phyloP scores from a whole-genome alignment of 2,329 filamentous ascomycete genomes.

The Fonsecaea multimorphosa region DNA sequence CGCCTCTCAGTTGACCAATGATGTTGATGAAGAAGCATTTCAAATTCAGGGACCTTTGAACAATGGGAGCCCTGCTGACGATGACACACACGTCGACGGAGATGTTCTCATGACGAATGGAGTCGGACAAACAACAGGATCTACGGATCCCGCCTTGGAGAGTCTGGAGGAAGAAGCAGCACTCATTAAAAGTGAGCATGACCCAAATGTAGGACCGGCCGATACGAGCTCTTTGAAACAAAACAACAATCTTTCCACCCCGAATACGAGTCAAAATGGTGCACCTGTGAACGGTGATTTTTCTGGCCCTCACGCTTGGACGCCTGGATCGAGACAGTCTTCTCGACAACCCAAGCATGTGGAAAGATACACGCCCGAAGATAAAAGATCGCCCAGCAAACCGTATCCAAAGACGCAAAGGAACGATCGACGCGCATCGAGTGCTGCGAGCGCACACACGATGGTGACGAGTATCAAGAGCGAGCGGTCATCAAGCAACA shows the following conservation, averaged over 20 bases:
- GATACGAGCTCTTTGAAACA: conserved; percentile 3
- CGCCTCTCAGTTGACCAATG: conserved; percentile 7
- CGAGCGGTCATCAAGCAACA: conserved; percentile 36
- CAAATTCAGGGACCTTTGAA: conserved; percentile 39
- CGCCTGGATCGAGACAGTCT: conserved; percentile 53
- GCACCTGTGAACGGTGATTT: conserved; percentile 25
- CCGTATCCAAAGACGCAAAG: conserved; percentile 19
- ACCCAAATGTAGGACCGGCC: conserved; percentile 3
- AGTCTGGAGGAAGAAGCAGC: conserved; percentile 9
- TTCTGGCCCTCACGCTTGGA: conserved; percentile 42
- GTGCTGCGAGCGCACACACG: conserved; percentile 32
- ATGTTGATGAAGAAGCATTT: conserved; percentile 29
- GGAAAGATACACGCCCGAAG: conserved; percentile 49
- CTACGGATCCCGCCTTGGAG: conserved; percentile 27
- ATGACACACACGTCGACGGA: neutral
- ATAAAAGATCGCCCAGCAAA: conserved; percentile 32
- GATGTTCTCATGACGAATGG: conserved; percentile 1
- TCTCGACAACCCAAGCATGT: conserved; percentile 52
- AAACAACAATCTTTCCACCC: conserved; percentile 23
- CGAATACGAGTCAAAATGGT: conserved; percentile 17
- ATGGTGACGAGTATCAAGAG: conserved; percentile 31
- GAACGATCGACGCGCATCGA: conserved; percentile 32
- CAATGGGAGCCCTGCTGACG: conserved; percentile 30
- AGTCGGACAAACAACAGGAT: neutral
- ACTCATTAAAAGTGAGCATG: conserved; percentile 16